Percentiles rank a stretch among this genome's conserved stretches.
These are phyloP conservation scores for Pezicula carpinea DNA, from an alignment of 2,329 filamentous ascomycete genomes.

Conservation along the genomic window DNA sequence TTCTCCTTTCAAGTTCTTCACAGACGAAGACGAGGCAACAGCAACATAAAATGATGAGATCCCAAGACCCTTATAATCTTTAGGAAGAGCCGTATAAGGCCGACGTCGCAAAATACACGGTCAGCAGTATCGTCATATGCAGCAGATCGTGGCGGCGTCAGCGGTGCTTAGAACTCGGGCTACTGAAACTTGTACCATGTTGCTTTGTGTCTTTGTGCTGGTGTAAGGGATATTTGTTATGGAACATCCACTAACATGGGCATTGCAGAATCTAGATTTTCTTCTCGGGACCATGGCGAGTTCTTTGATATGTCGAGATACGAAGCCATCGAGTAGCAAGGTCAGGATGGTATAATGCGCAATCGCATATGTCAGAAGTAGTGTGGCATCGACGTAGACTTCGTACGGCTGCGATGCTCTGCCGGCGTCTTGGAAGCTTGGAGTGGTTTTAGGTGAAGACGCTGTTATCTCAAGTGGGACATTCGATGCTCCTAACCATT, in stretches of 20 bases:
- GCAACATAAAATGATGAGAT: slow-evolving; percentile 25
- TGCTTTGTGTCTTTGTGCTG: neutral
- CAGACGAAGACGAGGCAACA: neutral
- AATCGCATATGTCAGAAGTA: too few relatives aligned
- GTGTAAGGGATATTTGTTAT: neutral
- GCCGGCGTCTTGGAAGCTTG: too few relatives aligned
- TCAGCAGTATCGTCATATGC: slow-evolving; percentile 26
- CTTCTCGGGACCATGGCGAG: too few relatives aligned
- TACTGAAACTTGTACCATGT: slow-evolving; percentile 13
- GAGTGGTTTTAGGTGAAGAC: too few relatives aligned
- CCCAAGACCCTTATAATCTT: slow-evolving; percentile 22
- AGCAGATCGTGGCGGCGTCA: slow-evolving; percentile 17
- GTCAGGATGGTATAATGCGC: too few relatives aligned
- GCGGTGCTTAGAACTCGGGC: slow-evolving; percentile 27
- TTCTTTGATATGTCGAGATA: too few relatives aligned
- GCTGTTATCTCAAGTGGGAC: too few relatives aligned
- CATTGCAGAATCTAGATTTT: too few relatives aligned
- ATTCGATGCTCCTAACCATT: too few relatives aligned
- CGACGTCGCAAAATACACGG: slow-evolving; percentile 7
- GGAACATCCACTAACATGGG: neutral
- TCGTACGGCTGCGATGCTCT: too few relatives aligned
- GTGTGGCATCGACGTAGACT: too few relatives aligned
- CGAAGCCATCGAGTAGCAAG: too few relatives aligned
- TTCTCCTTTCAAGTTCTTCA: neutral
- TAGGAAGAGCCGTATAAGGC: slow-evolving; percentile 30